These are phyloP conservation scores for Pharnaceum exiguum DNA, from an alignment of 148 eudicot species.

Conservation along the genomic window DNA sequence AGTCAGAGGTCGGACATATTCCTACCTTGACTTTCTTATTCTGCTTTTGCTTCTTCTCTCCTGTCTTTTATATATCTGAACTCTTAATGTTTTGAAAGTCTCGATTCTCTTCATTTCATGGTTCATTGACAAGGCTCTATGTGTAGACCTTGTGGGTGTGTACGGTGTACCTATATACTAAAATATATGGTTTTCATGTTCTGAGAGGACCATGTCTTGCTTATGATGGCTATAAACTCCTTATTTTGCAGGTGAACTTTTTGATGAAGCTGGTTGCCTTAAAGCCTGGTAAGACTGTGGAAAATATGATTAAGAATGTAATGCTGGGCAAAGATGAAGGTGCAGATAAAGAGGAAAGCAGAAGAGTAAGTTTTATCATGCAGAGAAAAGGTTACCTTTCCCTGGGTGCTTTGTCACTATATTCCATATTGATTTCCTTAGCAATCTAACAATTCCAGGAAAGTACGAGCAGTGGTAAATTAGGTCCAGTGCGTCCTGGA, in stretches of 20 bases:
- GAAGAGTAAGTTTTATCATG: slow-evolving; percentile 43
- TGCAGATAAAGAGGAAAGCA: slow-evolving; percentile 51
- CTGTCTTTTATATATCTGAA: no score
- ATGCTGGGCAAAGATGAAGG: slow-evolving; percentile 97
- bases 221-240: not conserved
- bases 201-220: not conserved
- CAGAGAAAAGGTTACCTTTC: not conserved
- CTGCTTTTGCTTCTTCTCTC: not conserved
- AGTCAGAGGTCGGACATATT: slow-evolving; percentile 69
- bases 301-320: slow-evolving; percentile 82
- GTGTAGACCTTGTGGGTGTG: not conserved
- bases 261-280: slow-evolving; percentile 80
- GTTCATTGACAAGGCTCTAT: no score
- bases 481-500: slow-evolving; percentile 98
- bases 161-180: not conserved
- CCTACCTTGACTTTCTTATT: not conserved
- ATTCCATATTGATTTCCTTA: not conserved
- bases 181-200: not conserved
- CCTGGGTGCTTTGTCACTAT: not conserved
- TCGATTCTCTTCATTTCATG: no score
- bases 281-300: slow-evolving; percentile 78
- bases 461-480: slow-evolving; percentile 58
- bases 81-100: no score
- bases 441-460: slow-evolving; percentile 38
- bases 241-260: slow-evolving; percentile 72